Evolutionary conservation across 768 basidiomycete species (phyloP), one percentile per base, ranked within the genome.

Genomic region (Panaeolus cyanescens): DNA sequence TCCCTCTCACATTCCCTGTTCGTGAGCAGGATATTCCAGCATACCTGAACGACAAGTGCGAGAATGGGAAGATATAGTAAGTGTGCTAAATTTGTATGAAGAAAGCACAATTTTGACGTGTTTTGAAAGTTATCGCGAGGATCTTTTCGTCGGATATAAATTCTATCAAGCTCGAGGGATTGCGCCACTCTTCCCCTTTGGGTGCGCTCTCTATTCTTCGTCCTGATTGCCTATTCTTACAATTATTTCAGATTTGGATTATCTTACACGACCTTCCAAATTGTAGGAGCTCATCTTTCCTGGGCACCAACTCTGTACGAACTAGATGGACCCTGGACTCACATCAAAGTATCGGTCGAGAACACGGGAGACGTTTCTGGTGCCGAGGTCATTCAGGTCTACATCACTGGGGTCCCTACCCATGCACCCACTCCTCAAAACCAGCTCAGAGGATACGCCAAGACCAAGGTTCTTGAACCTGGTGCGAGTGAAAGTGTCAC

Each of bases 221-320:
- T 64, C 7, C 58, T 28, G 6, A 60, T 59, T 28, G 34, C 36
- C 50, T 56, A 6, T 12, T n/a, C 17, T 50, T 6, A 54, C 42
- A 1, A 19, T 13, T 3, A 4, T 39, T 19, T 20, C 59, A 90
- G 89, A 3, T 84, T 80, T 64, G 91, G 92, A 28, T 76, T 92
- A 9, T 92, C 91, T 0, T 94, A 93, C 72, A 92, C 91, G 4
- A 82, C 77, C 1, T 94, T 93, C 70, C 68, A 72, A 2, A 79
- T 88, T 36, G 81, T 80, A 0, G 74, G 84, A 56, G 70, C 90
- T 6, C 61, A 66, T 1, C 67, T 86, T 30, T 74, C 75, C 17
- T 71, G 64, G 50, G 64, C 65, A 28, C 64, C 71, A 32, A 19
- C 67, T 5, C 59, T 64, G 6, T 60, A 59, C 53, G 25, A 28